Evolutionary conservation across 192 early-diverging fungal genomes (phyloP).

Genomic region (Linnemannia hyalina): DNA sequence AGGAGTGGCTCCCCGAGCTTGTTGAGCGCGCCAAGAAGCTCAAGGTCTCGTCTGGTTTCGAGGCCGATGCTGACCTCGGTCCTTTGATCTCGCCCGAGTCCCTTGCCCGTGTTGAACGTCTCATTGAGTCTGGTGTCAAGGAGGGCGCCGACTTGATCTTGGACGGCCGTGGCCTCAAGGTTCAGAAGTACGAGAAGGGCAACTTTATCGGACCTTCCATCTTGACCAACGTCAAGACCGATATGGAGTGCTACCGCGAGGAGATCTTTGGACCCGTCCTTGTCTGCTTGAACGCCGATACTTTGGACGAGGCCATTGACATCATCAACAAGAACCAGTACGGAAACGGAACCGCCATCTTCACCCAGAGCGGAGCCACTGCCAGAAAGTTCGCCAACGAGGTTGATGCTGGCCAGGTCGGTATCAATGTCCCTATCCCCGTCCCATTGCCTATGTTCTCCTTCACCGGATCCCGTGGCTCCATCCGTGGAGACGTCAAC

Average conservation of each 20-base stretch:
- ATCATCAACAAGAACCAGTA: constrained; percentile 93
- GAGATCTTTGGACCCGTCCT: constrained; percentile 98
- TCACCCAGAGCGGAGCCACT: constrained; percentile 90
- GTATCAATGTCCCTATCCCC: constrained; percentile 92
- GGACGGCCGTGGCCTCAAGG: constrained; percentile 87
- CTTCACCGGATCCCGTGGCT: constrained; percentile 92
- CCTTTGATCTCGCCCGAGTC: constrained; percentile 90
- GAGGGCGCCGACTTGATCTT: constrained; percentile 89
- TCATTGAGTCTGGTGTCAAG: constrained; percentile 87
- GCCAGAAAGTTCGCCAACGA: constrained; percentile 91
- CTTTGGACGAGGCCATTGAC: constrained; percentile 92
- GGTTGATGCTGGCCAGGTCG: constrained; percentile 95
- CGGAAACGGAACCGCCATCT: constrained; percentile 88
- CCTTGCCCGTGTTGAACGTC: constrained; percentile 74
- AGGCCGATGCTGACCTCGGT: constrained; percentile 88
- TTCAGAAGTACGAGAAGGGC: constrained; percentile 85
- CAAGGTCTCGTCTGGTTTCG: constrained; percentile 88
- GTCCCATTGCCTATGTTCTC: constrained; percentile 98
- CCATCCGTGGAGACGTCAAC: constrained; percentile 95
- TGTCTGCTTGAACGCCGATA: constrained; percentile 83
- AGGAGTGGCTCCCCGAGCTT: constrained; percentile 90
- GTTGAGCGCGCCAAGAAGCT: constrained; percentile 88
- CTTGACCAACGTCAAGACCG: constrained; percentile 75
- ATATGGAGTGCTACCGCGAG: constrained; percentile 92
- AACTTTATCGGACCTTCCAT: constrained; percentile 98